phyloP scores from a whole-genome alignment of 2,329 filamentous ascomycete genomes.

The Escovopsis sp. region DNA sequence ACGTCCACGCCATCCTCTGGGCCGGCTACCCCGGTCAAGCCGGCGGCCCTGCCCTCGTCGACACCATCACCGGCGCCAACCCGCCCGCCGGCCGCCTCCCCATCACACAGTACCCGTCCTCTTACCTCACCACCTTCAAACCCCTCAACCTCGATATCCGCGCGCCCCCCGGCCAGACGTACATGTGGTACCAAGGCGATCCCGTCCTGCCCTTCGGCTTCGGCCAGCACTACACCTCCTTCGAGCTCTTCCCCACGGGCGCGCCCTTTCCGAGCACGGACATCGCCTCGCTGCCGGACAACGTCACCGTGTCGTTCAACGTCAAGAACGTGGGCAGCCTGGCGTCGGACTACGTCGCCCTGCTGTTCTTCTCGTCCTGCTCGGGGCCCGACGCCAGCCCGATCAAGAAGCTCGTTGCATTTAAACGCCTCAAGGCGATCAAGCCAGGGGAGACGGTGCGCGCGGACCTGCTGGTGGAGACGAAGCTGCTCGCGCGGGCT shows the following conservation, averaged over 20 bases:
- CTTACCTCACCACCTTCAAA: constrained; percentile 32
- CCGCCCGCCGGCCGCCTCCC: constrained; percentile 39
- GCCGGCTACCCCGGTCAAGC: constrained; percentile 44
- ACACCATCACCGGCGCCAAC: constrained; percentile 33
- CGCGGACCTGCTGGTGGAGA: constrained; percentile 3
- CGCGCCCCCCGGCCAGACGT: constrained; percentile 35
- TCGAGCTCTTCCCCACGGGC: constrained; percentile 13
- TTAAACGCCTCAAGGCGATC: constrained; percentile 5
- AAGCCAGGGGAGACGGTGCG: constrained; percentile 3
- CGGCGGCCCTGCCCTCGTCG: constrained; percentile 38
- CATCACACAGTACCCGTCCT: constrained; percentile 38
- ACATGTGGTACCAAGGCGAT: constrained; percentile 39
- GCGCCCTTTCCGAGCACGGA: constrained; percentile 1
- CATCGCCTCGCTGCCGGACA: constrained; percentile 1
- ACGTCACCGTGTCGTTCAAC: too few species aligned
- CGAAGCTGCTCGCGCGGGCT: constrained; percentile 5
- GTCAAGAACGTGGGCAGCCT: constrained; percentile 5
- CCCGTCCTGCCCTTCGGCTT: constrained; percentile 37
- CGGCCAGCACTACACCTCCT: constrained; percentile 44
- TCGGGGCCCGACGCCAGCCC: constrained; percentile 7
- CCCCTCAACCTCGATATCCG: constrained; percentile 34
- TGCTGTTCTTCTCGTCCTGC: constrained; percentile 7
- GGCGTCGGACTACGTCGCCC: constrained; percentile 7
- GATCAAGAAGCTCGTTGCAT: constrained; percentile 7
- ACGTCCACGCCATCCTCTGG: constrained; percentile 39